phyloP scores from a whole-genome alignment of 345 rosid genomes.

The Linum trigynum region DNA sequence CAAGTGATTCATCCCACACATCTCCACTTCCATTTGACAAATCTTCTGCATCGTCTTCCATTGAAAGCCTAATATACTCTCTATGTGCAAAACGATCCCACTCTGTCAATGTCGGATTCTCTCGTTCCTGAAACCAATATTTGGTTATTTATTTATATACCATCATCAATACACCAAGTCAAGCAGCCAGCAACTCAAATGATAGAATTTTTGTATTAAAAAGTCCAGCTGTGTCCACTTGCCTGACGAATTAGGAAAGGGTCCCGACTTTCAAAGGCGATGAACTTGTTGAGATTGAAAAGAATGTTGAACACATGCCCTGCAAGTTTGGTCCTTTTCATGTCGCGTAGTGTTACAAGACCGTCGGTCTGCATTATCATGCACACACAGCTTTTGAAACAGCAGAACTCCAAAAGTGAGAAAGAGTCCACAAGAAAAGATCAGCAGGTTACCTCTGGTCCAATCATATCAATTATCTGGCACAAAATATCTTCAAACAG shows the following conservation, averaged over 20 bases:
- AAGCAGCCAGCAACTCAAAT: background rate
- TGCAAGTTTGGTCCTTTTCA: background rate
- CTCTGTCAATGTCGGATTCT: slow-evolving; percentile 7
- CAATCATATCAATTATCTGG: slow-evolving; percentile 7
- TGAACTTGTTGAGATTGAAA: slow-evolving; percentile 4
- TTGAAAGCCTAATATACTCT: slow-evolving; percentile 4
- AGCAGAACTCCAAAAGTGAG: background rate
- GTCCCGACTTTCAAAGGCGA: slow-evolving; percentile 2
- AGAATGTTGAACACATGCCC: slow-evolving; percentile 5
- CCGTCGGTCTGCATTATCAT: background rate
- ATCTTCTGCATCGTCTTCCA: slow-evolving; percentile 6
- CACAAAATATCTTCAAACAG: slow-evolving; percentile 6
- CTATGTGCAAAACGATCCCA: slow-evolving; percentile 6
- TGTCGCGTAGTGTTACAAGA: background rate
- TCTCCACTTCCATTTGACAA: slow-evolving; percentile 1
- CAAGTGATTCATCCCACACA: slow-evolving; percentile 2
- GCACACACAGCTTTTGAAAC: too few species aligned
- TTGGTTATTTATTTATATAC: too few species aligned
- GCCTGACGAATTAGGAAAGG: slow-evolving; percentile 4
- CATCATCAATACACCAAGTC: background rate
- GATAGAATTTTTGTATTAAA: background rate
- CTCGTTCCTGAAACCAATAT: background rate
- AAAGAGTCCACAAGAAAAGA: background rate
- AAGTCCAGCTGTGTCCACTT: background rate
- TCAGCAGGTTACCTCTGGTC: background rate